Evolutionary conservation across 1,284 basidiomycete species (phyloP), one percentile per base, ranked within the genome.

Genomic region (Ustilago trichophora): DNA sequence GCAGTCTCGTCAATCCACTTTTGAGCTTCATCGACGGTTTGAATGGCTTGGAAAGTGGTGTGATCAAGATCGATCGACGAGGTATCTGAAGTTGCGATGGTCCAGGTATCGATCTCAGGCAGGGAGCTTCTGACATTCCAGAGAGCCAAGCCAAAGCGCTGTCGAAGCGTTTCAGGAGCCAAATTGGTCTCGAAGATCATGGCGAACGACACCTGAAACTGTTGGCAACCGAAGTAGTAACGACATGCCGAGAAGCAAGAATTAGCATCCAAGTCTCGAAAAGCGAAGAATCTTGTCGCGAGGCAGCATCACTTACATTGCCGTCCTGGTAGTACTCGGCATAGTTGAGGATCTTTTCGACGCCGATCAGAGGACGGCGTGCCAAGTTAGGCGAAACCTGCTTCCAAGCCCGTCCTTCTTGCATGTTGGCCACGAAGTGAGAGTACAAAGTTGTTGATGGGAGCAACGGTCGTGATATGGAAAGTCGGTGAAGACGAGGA

Each of bases 261-360:
- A n/a, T n/a, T n/a, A n/a, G n/a, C n/a, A n/a, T n/a, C n/a, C n/a
- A n/a, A n/a, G n/a, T n/a, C n/a, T n/a, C n/a, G n/a, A n/a, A n/a
- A n/a, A n/a, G n/a, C n/a, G n/a, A n/a, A n/a, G n/a, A n/a, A n/a
- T n/a, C n/a, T n/a, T n/a, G n/a, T n/a, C n/a, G n/a, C n/a, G n/a
- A n/a, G n/a, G n/a, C n/a, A n/a, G n/a, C n/a, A n/a, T n/a, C n/a
- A n/a, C n/a, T n/a, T n/a, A n/a, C n/a, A 46, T 60, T 60, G 26
- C 57, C 57, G 26, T 60, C 49, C 41, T 60, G 57, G 21, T 60
- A 53, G 46, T 60, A 49, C 21, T 60, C 57, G 24, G 50, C 36
- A 26, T 60, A 60, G 57, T 60, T 60, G 50, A 60, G 50, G 29
- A 60, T 9, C 46, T 60, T 60, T 27, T 60, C 57, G 13, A 60